These are phyloP conservation scores for Cryptococcus floricola DNA, from an alignment of 1,284 basidiomycete genomes.

Conservation along the genomic window DNA sequence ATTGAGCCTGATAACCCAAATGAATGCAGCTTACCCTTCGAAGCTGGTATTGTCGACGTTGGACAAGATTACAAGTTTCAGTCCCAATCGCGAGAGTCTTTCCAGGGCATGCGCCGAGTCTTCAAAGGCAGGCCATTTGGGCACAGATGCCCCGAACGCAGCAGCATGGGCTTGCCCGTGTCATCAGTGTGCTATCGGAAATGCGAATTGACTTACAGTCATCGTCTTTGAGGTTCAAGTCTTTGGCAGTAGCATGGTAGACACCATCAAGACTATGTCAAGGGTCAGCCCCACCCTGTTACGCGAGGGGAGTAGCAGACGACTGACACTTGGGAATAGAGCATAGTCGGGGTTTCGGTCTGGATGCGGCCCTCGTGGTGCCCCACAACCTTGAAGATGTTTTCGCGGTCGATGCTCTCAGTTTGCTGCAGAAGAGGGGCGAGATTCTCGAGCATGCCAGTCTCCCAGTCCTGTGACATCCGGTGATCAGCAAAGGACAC, in stretches of 20 bases:
- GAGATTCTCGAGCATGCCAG: conserved; percentile 27
- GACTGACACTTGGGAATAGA: conserved; percentile 28
- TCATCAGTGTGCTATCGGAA: neutral
- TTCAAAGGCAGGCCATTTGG: conserved; percentile 33
- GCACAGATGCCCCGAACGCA: conserved; percentile 25
- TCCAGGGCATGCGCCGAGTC: conserved; percentile 28
- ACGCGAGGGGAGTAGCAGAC: neutral
- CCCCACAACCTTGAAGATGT: conserved; percentile 21
- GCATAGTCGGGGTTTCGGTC: conserved; percentile 21
- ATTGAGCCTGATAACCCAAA: too few species aligned
- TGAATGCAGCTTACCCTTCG: conserved; percentile 16
- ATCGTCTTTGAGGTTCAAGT: conserved; percentile 8
- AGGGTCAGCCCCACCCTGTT: too few species aligned
- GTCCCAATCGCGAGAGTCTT: conserved; percentile 20
- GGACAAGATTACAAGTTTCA: conserved; percentile 30
- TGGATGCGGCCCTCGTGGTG: conserved; percentile 25
- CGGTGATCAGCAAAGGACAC: neutral
- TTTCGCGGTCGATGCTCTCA: conserved; percentile 12
- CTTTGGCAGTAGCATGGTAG: conserved; percentile 3
- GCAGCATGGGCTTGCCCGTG: conserved; percentile 16
- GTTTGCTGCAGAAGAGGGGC: conserved; percentile 19
- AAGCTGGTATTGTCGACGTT: conserved; percentile 36
- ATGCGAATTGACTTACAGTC: conserved; percentile 5
- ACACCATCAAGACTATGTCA: conserved; percentile 5
- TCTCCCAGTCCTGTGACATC: conserved; percentile 27